Evolutionary conservation across 1,284 basidiomycete genomes (phyloP), one percentile per base, ranked within the genome.

Genomic region (Malassezia furfur): DNA sequence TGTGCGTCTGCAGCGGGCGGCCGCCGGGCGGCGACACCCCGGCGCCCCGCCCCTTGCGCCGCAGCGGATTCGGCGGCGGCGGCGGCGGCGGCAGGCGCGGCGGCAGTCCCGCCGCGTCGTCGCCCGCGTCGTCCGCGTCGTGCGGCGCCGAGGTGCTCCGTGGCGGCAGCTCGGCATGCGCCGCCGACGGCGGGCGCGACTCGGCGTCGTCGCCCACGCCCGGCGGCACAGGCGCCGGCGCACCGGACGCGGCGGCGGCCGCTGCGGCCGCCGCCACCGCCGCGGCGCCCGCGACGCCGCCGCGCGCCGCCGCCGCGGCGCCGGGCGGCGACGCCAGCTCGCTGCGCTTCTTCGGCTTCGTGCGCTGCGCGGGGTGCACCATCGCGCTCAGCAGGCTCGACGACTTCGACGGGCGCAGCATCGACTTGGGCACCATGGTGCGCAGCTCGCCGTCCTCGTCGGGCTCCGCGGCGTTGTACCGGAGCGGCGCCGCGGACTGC

Each of bases 381-480:
- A 57, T 47, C 12, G 30, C 55, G 9, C 35, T 43, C 8, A 57
- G 41, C 14, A 57, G 39, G 14, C 55, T 40, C 11, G 55, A 52
- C 22, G 55, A 57, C 46, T 57, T 57, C 25, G 55, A 52, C 25
- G 48, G 38, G 11, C 48, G 48, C 6, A 57, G 44, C 50, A 44
- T 32, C 30, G 38, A 25, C 37, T 48, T 48, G 14, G 47, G 47
- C 19, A 47, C 30, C 45, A 47, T 47, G 7, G 45, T 22, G 5
- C 35, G 30, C 11, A 25, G 45, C 17, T 48, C 34, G 47, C 22
- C 47, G 47, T 28, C 35, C 15, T 48, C 47, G 21, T 37, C 47
- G 45, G 9, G 17, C 17, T 32, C 31, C 4, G 14, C 17, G 22
- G 14, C 21, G 14, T 14, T 10, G 32, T 25, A 14, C 12, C 45